A percentile compares a stretch with the other conserved stretches of the same genome.
These are phyloP conservation scores for Poteriospumella lacustris DNA, from an alignment of 108 stramenopile genomes.

Conservation along the genomic window DNA sequence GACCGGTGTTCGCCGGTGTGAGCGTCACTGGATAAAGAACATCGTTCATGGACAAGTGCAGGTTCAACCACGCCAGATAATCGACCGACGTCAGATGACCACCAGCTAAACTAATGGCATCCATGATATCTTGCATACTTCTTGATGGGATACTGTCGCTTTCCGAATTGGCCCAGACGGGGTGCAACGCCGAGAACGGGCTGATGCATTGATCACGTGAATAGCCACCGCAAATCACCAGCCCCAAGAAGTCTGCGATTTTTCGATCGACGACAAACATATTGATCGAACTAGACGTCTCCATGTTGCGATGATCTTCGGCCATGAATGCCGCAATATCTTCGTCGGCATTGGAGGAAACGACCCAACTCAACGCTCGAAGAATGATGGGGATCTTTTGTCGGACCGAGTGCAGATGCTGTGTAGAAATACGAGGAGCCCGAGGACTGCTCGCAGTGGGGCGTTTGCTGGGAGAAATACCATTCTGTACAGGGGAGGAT, in stretches of 20 bases:
- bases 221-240: constrained; percentile 3
- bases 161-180: neutral
- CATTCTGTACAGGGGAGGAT: too few relatives aligned
- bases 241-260: neutral
- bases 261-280: neutral
- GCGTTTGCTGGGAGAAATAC: neutral
- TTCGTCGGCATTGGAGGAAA: neutral
- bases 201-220: constrained; percentile 3
- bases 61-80: neutral
- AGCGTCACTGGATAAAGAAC: neutral
- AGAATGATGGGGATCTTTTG: constrained; percentile 17
- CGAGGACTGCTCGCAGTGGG: neutral
- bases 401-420: constrained; percentile 14
- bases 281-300: too few relatives aligned
- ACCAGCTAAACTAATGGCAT: too few relatives aligned
- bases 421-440: neutral
- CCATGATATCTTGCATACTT: too few relatives aligned
- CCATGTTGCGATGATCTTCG: neutral
- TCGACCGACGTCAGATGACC: neutral
- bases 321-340: too few relatives aligned
- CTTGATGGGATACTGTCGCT: too few relatives aligned
- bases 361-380: neutral
- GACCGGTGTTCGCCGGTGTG: neutral
- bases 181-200: neutral
- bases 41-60: constrained; percentile 3